Evolutionary conservation across 192 early-diverging fungal genomes (phyloP), one percentile per base, ranked within the genome.

Genomic region (Coemansia sp.): DNA sequence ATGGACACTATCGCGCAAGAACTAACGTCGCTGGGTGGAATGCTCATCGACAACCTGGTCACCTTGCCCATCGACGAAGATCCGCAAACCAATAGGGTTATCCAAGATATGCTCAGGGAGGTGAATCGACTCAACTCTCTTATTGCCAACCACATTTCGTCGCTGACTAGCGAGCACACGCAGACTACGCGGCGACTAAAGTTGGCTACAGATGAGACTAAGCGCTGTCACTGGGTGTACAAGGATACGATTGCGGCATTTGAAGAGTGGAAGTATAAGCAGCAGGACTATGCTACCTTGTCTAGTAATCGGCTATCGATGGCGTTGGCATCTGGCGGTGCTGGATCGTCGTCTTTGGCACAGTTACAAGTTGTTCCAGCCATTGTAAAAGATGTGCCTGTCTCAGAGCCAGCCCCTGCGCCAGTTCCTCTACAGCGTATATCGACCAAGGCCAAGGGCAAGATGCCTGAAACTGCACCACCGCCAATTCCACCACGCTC

Each of bases 371-470:
- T 12, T 15, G 53, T 24, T 31, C 53, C 53, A 55, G 13, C 16
- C 1, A 16, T 16, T n/a, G 8, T 16, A 9, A 13, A 33, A 8
- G 57, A 34, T 11, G 18, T 8, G 5, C 15, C 57, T 9, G 33
- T 8, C 5, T 6, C 13, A 12, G 57, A 36, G 33, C 53, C 53
- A 33, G 29, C n/a, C 27, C 53, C 53, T 15, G 53, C 31, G 60
- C 47, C 47, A 24, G 33, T 61, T 4, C 39, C 58, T 27, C 39
- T 80, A 16, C 36, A 47, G 18, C 57, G 67, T 7, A 31, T 62
- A 40, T 75, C 78, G 16, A 66, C 69, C 27, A 80, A 72, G 40
- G 70, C 49, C 40, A 55, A 64, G 41, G 73, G 73, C 50, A 80
- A 80, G 22, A 80, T 80, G 78, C 65, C 70, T 2, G 73, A 69